These are phyloP conservation scores for Trichophyton schoenleinii DNA, from an alignment of 2,329 filamentous ascomycete species.

Conservation along the genomic window DNA sequence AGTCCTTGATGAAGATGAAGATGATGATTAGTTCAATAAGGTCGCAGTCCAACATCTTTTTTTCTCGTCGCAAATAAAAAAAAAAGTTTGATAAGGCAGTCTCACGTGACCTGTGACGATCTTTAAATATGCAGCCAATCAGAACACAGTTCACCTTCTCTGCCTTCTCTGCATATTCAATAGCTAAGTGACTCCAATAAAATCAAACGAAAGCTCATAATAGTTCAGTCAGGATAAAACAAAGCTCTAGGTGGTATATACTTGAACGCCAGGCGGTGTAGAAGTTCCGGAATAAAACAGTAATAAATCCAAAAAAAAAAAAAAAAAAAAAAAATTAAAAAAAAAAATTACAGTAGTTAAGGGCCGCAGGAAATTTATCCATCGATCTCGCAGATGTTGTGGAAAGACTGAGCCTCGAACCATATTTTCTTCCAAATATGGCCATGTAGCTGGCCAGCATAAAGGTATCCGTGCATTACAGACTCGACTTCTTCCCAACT, in stretches of 20 bases:
- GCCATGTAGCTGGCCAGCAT: conserved; percentile 17
- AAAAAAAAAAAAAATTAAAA: too few relatives aligned
- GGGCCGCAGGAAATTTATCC: neutral
- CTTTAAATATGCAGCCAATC: neutral
- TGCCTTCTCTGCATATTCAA: neutral
- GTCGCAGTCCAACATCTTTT: neutral
- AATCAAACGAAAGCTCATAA: neutral
- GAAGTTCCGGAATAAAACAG: neutral
- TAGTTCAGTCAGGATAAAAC: neutral
- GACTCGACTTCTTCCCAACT: conserved; percentile 20
- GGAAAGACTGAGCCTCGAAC: conserved; percentile 19
- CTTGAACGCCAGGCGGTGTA: neutral
- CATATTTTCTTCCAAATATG: conserved; percentile 21
- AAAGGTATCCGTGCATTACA: conserved; percentile 21
- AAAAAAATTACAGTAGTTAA: neutral
- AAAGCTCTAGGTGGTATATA: conserved; percentile 3
- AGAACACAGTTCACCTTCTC: neutral
- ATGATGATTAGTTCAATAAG: neutral
- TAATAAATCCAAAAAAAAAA: too few relatives aligned
- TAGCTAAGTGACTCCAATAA: neutral
- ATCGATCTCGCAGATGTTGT: conserved; percentile 6
- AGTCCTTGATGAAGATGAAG: neutral
- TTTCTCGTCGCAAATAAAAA: neutral
- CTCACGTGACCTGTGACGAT: neutral
- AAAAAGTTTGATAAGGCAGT: neutral